Evolutionary conservation across 495 filamentous ascomycete species (phyloP), one percentile per base, ranked within the genome.

Genomic region (Thermothielavioides terrestris): DNA sequence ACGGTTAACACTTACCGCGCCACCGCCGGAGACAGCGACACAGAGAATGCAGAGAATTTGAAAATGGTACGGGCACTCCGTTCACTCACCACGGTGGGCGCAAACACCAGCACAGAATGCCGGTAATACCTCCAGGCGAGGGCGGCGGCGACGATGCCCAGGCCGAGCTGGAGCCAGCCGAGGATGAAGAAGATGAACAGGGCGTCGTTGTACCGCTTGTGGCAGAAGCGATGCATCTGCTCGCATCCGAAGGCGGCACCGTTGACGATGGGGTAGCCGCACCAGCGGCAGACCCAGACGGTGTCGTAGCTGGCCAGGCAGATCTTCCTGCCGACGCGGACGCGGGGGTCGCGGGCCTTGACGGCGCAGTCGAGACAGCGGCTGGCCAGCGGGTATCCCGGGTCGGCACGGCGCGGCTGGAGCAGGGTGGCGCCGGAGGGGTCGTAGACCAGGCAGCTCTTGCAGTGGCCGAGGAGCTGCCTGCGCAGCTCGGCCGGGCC

Each of bases 281-380:
- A 67, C 59, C 59, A 65, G 18, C 62, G 59, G 27, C 64, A 67
- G 9, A 60, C 48, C 52, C 50, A 57, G 31, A 54, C 60, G 1
- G 11, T 39, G n/a, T 36, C 39, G 15, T 42, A 28, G 48, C 57
- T 58, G 12, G 46, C 64, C 23, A 67, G 54, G 12, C 38, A 11
- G 9, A 62, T 43, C 42, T 48, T 53, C 42, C 37, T 53, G 21
- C 57, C 61, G 10, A 57, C 46, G 5, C 42, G 27, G 31, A 65
- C 38, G 14, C 59, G 42, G n/a, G 31, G 32, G 26, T 67, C 62
- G 15, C 53, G 42, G 25, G 18, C 36, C 21, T 22, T 37, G 7
- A 65, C 10, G 7, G 59, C 59, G 44, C 64, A 67, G 12, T 45
- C 21, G 35, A 62, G 25, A 38, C 64, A 67, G 2, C 28, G 18